Evolutionary conservation across 2,329 filamentous ascomycete species (phyloP).

Genomic region (Graphilbum fragrans): DNA sequence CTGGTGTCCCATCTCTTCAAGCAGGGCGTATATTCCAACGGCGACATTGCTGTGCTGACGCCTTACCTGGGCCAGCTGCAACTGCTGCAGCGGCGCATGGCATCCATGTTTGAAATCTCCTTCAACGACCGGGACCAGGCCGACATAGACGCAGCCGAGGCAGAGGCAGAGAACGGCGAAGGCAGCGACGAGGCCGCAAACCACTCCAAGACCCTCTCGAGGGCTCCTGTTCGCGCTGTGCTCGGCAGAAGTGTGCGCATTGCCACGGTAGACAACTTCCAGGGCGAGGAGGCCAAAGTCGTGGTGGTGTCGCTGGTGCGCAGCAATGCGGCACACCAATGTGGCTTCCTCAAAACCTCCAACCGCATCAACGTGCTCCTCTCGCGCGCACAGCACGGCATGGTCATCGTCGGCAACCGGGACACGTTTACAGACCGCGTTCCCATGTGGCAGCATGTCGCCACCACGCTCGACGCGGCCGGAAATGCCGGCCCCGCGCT

Average conservation of each 20-base stretch:
- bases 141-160: constrained; percentile 40
- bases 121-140: constrained; percentile 51
- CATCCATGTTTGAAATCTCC: constrained; percentile 43
- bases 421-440: constrained; percentile 38
- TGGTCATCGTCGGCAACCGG: constrained; percentile 59
- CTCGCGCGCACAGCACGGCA: constrained; percentile 53
- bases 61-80: constrained; percentile 49
- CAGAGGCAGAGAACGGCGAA: not conserved
- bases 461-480: constrained; percentile 32
- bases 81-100: constrained; percentile 30
- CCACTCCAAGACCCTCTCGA: not conserved
- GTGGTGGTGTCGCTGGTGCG: constrained; percentile 59
- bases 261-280: constrained; percentile 64
- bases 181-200: not conserved
- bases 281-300: constrained; percentile 64
- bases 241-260: constrained; percentile 33
- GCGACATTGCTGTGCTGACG: constrained; percentile 60
- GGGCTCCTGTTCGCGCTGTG: constrained; percentile 12
- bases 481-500: constrained; percentile 37
- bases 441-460: constrained; percentile 51
- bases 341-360: constrained; percentile 53
- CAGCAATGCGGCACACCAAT: constrained; percentile 45
- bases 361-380: constrained; percentile 62
- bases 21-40: constrained; percentile 46
- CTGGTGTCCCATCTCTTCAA: constrained; percentile 53